Conservation (phyloP, 2,329 filamentous ascomycete genomes). For the Xylariales sp. region DNA sequence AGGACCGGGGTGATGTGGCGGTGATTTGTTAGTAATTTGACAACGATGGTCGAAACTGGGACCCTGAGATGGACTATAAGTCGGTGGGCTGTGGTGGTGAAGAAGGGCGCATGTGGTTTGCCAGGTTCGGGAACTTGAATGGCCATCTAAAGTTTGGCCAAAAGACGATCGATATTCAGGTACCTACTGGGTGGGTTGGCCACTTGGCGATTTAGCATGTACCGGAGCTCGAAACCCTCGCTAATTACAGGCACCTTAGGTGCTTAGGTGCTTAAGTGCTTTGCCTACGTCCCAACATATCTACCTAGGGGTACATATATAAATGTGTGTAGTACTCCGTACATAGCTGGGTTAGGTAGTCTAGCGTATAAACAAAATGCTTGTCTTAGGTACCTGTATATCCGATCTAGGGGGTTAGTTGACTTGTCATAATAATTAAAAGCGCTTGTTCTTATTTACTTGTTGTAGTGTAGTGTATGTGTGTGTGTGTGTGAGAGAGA, state of each 20-base stretch:
- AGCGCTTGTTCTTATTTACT: too few species aligned
- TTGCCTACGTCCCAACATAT: too few species aligned
- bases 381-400: too few species aligned
- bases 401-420: too few species aligned
- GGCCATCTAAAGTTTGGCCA: conserved; percentile 5
- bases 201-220: background rate
- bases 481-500: too few species aligned
- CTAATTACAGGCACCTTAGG: background rate
- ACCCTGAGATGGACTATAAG: background rate
- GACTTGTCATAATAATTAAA: too few species aligned
- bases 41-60: background rate
- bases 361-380: too few species aligned
- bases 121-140: background rate
- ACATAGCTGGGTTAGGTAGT: too few species aligned
- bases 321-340: too few species aligned
- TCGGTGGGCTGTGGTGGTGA: conserved; percentile 9
- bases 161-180: conserved; percentile 10
- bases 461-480: too few species aligned
- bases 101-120: conserved; percentile 18
- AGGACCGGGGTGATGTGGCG: conserved; percentile 14
- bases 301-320: too few species aligned
- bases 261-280: too few species aligned
- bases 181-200: background rate
- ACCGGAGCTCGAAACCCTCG: conserved; percentile 3
- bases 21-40: conserved; percentile 7